Evolutionary conservation across 495 filamentous ascomycete species (phyloP).

Genomic region (Apiosordaria backusii): DNA sequence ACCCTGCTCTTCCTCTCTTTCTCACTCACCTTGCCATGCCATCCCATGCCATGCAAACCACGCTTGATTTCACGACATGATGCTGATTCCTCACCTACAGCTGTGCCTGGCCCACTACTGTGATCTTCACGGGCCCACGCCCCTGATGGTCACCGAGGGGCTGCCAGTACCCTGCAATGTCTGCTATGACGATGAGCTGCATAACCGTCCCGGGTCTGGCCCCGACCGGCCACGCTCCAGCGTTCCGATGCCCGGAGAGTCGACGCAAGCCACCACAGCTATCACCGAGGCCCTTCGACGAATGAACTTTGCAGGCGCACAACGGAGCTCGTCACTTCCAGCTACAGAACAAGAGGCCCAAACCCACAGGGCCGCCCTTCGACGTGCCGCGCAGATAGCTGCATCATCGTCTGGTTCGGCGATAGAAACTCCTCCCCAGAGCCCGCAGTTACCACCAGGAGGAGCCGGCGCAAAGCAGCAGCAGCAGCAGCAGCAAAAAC

Average conservation of each 20-base stretch:
- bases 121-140: conserved; percentile 91
- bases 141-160: conserved; percentile 90
- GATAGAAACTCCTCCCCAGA: conserved; percentile 60
- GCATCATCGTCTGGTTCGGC: conserved; percentile 34
- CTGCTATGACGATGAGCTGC: conserved; percentile 56
- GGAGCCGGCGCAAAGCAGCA: conserved; percentile 18
- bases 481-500: conserved; percentile 27
- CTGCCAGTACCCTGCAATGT: conserved; percentile 71
- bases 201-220: conserved; percentile 7
- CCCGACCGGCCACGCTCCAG: conserved; percentile 37
- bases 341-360: conserved; percentile 41
- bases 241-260: conserved; percentile 24
- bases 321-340: conserved; percentile 41
- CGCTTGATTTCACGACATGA: conserved; percentile 12
- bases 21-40: neutral
- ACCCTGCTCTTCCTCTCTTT: conserved; percentile 15
- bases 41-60: neutral
- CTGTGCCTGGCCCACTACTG: conserved; percentile 95
- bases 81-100: conserved; percentile 53
- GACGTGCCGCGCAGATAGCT: conserved; percentile 27
- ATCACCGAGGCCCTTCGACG: conserved; percentile 43
- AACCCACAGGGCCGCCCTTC: conserved; percentile 38
- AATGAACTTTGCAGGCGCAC: conserved; percentile 32
- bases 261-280: conserved; percentile 30
- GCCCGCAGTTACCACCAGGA: conserved; percentile 47